A percentile compares a stretch with the other conserved stretches of the same genome.
Conservation (phyloP, 495 filamentous ascomycete genomes). For the Talaromyces trachyspermus region DNA sequence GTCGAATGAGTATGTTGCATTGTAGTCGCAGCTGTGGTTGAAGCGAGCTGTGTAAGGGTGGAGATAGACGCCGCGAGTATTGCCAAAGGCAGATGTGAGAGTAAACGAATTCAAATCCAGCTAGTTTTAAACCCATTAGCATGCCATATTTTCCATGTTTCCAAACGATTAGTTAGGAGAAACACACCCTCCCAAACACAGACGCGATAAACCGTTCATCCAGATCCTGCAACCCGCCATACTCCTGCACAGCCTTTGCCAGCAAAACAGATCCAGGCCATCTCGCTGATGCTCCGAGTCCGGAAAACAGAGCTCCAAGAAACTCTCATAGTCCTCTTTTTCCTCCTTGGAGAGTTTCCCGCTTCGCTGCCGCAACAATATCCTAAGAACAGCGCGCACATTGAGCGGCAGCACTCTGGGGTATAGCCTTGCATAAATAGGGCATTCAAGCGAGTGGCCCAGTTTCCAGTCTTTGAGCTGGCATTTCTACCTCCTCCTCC, state of each 20-base stretch:
- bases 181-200: slow-evolving; percentile 38
- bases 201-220: slow-evolving; percentile 29
- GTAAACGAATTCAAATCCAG: slow-evolving; percentile 53
- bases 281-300: slow-evolving; percentile 41
- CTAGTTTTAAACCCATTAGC: slow-evolving; percentile 19
- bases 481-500: slow-evolving; percentile 39
- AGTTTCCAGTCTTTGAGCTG: slow-evolving; percentile 55
- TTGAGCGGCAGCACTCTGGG: slow-evolving; percentile 48
- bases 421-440: slow-evolving; percentile 37
- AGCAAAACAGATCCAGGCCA: slow-evolving; percentile 38
- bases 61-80: slow-evolving; percentile 54
- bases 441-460: slow-evolving; percentile 54
- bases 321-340: neutral
- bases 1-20: slow-evolving; percentile 57
- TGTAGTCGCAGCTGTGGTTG: slow-evolving; percentile 69
- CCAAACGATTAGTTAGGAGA: neutral
- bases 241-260: slow-evolving; percentile 45
- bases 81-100: slow-evolving; percentile 49
- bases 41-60: slow-evolving; percentile 49
- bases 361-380: slow-evolving; percentile 36
- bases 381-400: slow-evolving; percentile 46
- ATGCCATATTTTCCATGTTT: neutral
- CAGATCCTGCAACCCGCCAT: slow-evolving; percentile 36
- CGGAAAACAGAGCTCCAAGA: too few species aligned
- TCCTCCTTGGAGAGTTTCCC: slow-evolving; percentile 25